Evolutionary conservation across 2,329 filamentous ascomycete species (phyloP).

Genomic region (Botrytis galanthina): DNA sequence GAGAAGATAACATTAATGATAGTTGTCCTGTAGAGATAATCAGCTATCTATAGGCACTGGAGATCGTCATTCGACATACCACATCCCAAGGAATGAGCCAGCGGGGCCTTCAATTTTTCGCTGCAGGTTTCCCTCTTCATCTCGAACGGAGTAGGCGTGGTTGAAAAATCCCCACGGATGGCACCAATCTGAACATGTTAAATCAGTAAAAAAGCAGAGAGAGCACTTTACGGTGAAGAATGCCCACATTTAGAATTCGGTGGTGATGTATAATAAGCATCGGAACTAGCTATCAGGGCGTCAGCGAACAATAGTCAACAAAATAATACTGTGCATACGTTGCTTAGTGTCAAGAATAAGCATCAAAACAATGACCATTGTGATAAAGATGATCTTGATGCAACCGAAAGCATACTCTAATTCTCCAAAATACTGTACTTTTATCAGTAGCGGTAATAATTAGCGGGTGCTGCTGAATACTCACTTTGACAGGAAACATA

Average conservation of each 20-base stretch:
- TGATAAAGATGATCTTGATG: conserved; percentile 42
- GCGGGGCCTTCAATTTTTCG: conserved; percentile 38
- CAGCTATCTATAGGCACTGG: neutral
- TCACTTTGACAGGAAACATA: conserved; percentile 41
- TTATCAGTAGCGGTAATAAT: neutral
- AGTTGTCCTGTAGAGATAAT: conserved; percentile 37
- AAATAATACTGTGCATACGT: conserved; percentile 33
- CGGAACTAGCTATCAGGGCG: conserved; percentile 35
- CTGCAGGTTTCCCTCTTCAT: conserved; percentile 36
- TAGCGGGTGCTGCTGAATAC: neutral
- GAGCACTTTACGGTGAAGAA: neutral
- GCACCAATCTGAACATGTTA: conserved; percentile 36
- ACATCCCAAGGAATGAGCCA: conserved; percentile 42
- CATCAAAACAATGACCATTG: conserved; percentile 41
- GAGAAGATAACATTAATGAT: conserved; percentile 40
- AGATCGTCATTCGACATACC: conserved; percentile 34
- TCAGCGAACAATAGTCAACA: neutral
- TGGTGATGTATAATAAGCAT: conserved; percentile 41
- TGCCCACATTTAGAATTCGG: conserved; percentile 41
- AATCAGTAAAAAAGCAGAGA: neutral
- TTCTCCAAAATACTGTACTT: conserved; percentile 38
- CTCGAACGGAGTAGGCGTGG: conserved; percentile 37
- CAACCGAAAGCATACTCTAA: conserved; percentile 43
- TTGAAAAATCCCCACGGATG: conserved; percentile 43
- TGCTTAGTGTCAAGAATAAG: conserved; percentile 42